Conservation (phyloP, 495 filamentous ascomycete genomes). For the Chaetomium cochliodes region DNA sequence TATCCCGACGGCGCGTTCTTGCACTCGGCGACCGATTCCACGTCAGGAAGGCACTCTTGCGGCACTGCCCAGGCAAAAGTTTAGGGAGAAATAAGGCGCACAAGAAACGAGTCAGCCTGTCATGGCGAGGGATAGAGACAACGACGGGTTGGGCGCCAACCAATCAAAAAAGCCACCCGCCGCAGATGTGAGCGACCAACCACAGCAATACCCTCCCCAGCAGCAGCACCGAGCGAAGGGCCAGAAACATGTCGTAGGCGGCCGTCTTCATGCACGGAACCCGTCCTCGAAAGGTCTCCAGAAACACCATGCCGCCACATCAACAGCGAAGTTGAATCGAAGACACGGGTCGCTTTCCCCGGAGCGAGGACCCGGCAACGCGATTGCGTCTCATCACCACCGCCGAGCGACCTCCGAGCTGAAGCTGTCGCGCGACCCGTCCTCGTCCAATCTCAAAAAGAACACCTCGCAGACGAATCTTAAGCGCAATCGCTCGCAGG, state of each 20-base stretch:
- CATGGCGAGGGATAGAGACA: constrained; percentile 38
- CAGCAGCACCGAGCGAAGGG: constrained; percentile 39
- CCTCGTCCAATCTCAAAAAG: constrained; percentile 45
- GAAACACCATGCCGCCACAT: constrained; percentile 42
- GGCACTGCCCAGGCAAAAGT: neutral
- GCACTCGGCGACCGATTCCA: neutral
- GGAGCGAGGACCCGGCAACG: constrained; percentile 32
- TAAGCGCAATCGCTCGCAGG: constrained; percentile 52
- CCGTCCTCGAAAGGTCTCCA: constrained; percentile 49
- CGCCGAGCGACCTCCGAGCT: constrained; percentile 47
- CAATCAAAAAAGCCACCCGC: constrained; percentile 51
- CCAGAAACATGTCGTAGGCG: constrained; percentile 46
- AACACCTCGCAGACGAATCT: constrained; percentile 47
- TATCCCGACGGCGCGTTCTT: neutral
- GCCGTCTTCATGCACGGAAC: constrained; percentile 43
- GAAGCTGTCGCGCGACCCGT: constrained; percentile 38
- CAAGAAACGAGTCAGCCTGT: constrained; percentile 3
- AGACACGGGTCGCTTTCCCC: constrained; percentile 38
- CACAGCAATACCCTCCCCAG: constrained; percentile 26
- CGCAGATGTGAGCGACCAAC: constrained; percentile 38
- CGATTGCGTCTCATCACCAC: constrained; percentile 41
- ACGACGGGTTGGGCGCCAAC: constrained; percentile 37
- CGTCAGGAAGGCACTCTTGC: neutral
- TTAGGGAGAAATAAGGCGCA: constrained; percentile 16
- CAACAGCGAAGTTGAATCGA: constrained; percentile 44